Base-by-base conservation (phyloP, 192 early-diverging fungal genomes). In the Kappamyces sp. region DNA sequence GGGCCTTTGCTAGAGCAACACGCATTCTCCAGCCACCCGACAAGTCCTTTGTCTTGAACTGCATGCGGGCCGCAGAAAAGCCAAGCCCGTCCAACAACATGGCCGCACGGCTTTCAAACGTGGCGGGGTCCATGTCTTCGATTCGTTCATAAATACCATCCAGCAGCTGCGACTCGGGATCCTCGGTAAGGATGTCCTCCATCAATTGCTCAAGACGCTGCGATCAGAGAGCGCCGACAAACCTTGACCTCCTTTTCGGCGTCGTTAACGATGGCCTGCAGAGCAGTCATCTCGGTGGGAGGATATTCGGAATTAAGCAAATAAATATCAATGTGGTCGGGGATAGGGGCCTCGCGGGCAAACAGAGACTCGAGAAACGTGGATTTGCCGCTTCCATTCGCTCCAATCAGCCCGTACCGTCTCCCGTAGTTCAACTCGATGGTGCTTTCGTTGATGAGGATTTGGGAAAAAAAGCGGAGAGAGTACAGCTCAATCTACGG, bases 21-120 rank as follows among this genome's bases (percentile, higher is more conserved):
- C 97, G 81, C 97, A 99, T 99, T 61, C 97, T 84, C 97, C 97
- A 99, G 70, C 97, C 97, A 85, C 97, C 97, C 69, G 94, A 97
- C 70, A 99, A 84, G 66, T 94, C 91, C 81, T 90, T 93, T 50
- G 97, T 99, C 64, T 79, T 80, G 76, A 90, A 87, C 65, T 83
- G 75, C 94, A 97, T 97, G 54, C 87, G 87, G 37, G 78, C 75
- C 63, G 86, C 79, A 59, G 71, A 78, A 75, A 99, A 99, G 52
- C 97, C 97, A 42, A 99, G 80, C 84, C 97, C 97, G 70, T 90
- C 68, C 40, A 99, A 81, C 46, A 99, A 83, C 59, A 84, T 86
- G 34, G 87, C 86, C 32, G 94, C 97, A 59, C 94, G 87, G 43
- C 88, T 72, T 66, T 97, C 93, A 71, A 99, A 99, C 35, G 97